Percentiles rank a stretch among this genome's conserved stretches.
These are phyloP conservation scores for Peniophora sp. DNA, from an alignment of 1,284 basidiomycete species.

Conservation along the genomic window DNA sequence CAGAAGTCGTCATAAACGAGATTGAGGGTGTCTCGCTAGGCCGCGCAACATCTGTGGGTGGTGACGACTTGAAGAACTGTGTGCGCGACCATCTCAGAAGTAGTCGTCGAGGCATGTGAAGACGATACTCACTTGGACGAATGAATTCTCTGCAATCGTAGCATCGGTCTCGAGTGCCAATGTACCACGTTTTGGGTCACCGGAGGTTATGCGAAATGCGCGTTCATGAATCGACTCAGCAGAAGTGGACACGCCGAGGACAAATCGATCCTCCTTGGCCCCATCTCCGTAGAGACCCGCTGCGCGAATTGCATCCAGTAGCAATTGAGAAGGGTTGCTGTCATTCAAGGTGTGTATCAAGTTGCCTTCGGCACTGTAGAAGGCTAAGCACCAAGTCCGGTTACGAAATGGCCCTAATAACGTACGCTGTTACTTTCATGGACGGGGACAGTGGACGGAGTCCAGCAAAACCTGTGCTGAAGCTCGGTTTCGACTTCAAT, in stretches of 20 bases:
- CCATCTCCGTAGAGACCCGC: slow-evolving; percentile 23
- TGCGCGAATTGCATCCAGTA: slow-evolving; percentile 52
- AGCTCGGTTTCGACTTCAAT: slow-evolving; percentile 11
- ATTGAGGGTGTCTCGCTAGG: too few species aligned
- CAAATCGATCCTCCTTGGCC: slow-evolving; percentile 66
- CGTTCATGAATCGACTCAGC: slow-evolving; percentile 10
- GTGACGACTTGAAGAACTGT: too few species aligned
- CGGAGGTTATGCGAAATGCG: slow-evolving; percentile 57
- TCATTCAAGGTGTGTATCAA: slow-evolving; percentile 59
- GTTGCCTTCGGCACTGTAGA: slow-evolving; percentile 67
- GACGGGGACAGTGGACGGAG: slow-evolving; percentile 44
- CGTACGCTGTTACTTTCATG: slow-evolving; percentile 51
- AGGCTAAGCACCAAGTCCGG: not conserved
- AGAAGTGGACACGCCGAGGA: slow-evolving; percentile 36
- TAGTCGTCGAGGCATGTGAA: not conserved
- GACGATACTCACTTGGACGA: slow-evolving; percentile 49
- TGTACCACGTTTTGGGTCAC: slow-evolving; percentile 73
- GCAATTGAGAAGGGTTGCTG: slow-evolving; percentile 62
- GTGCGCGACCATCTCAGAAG: too few species aligned
- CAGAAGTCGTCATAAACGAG: too few species aligned
- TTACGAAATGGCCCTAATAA: not conserved
- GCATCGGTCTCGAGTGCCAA: slow-evolving; percentile 61
- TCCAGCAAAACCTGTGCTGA: slow-evolving; percentile 41
- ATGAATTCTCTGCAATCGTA: slow-evolving; percentile 48
- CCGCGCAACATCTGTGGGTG: too few species aligned